A percentile compares a stretch with the other conserved stretches of the same genome.
Evolutionary conservation across 164 flowering plant species (phyloP).

Genomic region (Aristolochia californica): DNA sequence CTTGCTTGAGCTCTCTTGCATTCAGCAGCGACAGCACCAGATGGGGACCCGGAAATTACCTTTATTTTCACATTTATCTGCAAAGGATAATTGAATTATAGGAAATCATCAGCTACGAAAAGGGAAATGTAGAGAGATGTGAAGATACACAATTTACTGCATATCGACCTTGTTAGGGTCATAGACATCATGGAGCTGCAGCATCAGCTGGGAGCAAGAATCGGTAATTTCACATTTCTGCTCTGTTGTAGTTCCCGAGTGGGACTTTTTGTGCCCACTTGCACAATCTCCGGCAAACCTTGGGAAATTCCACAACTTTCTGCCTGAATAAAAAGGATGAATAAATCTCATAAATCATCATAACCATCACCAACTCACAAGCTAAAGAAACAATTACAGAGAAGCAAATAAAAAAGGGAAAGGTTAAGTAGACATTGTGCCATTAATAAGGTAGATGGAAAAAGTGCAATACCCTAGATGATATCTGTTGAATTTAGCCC

Average conservation of each 20-base stretch:
- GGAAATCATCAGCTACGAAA: neutral
- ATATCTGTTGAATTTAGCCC: too few species aligned
- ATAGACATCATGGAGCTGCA: conserved; percentile 89
- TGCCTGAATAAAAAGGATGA: conserved; percentile 30
- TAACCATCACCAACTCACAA: neutral
- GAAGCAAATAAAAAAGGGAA: neutral
- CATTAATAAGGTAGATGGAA: too few species aligned
- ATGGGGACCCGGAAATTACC: conserved; percentile 63
- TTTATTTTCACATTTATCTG: conserved; percentile 87
- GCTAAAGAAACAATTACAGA: neutral
- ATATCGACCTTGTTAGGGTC: conserved; percentile 72
- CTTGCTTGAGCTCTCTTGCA: conserved; percentile 61
- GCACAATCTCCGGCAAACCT: conserved; percentile 96
- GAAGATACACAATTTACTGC: neutral
- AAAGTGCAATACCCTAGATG: too few species aligned
- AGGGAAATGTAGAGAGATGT: neutral
- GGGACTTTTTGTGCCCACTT: conserved; percentile 53
- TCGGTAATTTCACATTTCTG: conserved; percentile 72
- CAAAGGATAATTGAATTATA: neutral
- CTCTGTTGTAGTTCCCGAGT: conserved; percentile 46
- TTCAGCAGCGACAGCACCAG: conserved; percentile 89
- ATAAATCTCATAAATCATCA: neutral
- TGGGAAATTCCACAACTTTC: conserved; percentile 82
- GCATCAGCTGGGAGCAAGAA: conserved; percentile 90
- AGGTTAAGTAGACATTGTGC: too few species aligned